These are phyloP conservation scores for Citrullus amarus DNA, from an alignment of 306 rosid genomes.

Conservation along the genomic window DNA sequence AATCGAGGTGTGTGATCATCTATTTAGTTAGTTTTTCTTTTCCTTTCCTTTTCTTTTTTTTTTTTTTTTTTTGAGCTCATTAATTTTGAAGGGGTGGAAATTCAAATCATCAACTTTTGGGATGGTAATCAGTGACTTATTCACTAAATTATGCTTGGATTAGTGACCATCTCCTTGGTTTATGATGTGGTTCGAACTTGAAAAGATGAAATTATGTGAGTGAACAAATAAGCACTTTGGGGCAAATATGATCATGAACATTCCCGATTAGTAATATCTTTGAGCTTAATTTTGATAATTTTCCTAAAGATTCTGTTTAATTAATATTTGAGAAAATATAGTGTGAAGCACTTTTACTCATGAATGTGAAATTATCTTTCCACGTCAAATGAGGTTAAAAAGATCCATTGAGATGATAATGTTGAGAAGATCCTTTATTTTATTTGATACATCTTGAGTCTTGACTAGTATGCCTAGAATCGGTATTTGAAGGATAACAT, in stretches of 20 bases:
- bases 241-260: background rate
- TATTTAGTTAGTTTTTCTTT: too few relatives aligned
- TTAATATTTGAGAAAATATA: background rate
- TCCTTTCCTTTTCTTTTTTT: too few relatives aligned
- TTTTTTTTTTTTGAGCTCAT: too few relatives aligned
- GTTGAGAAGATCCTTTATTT: background rate
- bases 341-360: background rate
- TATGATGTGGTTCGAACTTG: background rate
- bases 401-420: background rate
- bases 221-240: background rate
- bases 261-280: background rate
- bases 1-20: conserved; percentile 38
- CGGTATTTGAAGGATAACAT: background rate
- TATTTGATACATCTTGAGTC: background rate
- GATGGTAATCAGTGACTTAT: too few relatives aligned
- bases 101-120: too few relatives aligned
- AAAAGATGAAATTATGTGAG: background rate
- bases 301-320: background rate
- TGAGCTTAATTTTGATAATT: background rate
- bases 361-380: background rate
- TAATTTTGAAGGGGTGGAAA: too few relatives aligned
- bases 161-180: too few relatives aligned
- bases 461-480: background rate
- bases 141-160: too few relatives aligned
- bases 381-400: background rate